Evolutionary conservation across 768 basidiomycete species (phyloP), one percentile per base, ranked within the genome.

Genomic region (Suillus discolor): DNA sequence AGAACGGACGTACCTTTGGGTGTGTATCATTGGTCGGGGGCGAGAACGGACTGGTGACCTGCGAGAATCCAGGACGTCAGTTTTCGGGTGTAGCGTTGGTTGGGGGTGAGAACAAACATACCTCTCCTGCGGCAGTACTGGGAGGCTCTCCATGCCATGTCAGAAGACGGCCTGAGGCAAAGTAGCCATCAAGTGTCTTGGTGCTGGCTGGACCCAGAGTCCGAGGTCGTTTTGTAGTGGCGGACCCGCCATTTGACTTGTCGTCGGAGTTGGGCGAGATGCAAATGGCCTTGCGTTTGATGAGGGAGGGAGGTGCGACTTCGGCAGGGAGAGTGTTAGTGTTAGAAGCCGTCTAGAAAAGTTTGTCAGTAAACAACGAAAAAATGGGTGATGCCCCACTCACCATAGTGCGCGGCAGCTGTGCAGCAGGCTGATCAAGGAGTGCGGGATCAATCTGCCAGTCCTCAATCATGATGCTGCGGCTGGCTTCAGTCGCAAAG

Each of bases 371-470:
- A 49, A 49, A 23, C n/a, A 49, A 3, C 12, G 12, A 11, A 47
- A 47, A 47, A 23, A 47, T 12, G 45, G 45, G 45, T 47, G 45
- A 47, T 23, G n/a, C 45, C 45, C n/a, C n/a, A 47, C 45, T 47
- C 45, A 47, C 45, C 45, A 47, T 47, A 47, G 11, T 4, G 4
- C 23, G 15, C 13, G 6, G 42, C 5, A 3, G 44, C 44, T 20
- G 20, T 23, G n/a, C 23, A 25, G 47, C 47, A 49, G 47, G 47
- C 7, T 63, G 49, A 5, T 63, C 31, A 23, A 63, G 45, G n/a
- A 63, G 62, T 1, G 11, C 28, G 8, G 49, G 62, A 53, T 63
- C 62, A 38, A 63, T 63, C 6, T 54, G 12, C 36, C 62, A 63
- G 7, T 63, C 62, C 6, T 55, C 20, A 16, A 62, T 23, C 15